A percentile compares a stretch with the other conserved stretches of the same genome.
Conservation (phyloP, 257 asterid species). For the Paraleonurus japonicus region DNA sequence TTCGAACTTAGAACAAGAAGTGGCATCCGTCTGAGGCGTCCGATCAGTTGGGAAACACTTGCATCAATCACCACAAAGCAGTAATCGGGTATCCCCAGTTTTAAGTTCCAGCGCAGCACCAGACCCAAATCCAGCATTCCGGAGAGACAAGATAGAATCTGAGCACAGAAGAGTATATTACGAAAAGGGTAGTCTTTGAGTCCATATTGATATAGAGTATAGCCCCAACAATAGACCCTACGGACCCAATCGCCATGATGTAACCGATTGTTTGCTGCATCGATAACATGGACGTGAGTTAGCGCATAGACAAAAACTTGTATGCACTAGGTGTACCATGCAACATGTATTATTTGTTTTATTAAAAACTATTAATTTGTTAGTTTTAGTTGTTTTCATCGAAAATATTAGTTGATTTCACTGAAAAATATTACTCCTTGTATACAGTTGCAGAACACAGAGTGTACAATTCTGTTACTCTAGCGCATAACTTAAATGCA, state of each 20-base stretch:
- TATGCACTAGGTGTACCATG: no score
- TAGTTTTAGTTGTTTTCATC: no score
- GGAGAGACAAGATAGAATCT: slow-evolving; percentile 61
- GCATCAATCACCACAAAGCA: slow-evolving; percentile 73
- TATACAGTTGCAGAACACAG: not conserved
- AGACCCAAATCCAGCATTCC: slow-evolving; percentile 78
- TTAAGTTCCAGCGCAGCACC: slow-evolving; percentile 73
- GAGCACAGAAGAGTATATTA: slow-evolving; percentile 78
- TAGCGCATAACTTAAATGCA: no score
- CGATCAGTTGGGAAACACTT: slow-evolving; percentile 72
- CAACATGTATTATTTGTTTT: no score
- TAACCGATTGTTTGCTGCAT: slow-evolving; percentile 77
- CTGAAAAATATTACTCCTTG: not conserved
- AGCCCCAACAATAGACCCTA: slow-evolving; percentile 77
- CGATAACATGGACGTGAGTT: not conserved
- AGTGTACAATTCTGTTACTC: not conserved
- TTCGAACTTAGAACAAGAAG: slow-evolving; percentile 83
- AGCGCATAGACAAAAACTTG: no score
- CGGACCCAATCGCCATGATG: slow-evolving; percentile 78
- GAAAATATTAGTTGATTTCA: not conserved
- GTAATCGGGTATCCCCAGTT: slow-evolving; percentile 59
- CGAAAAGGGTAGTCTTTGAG: slow-evolving; percentile 72
- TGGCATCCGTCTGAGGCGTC: slow-evolving; percentile 92
- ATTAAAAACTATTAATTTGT: no score
- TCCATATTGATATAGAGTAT: slow-evolving; percentile 68